Percentiles rank a stretch among this genome's conserved stretches.
phyloP scores from a whole-genome alignment of 371 early-diverging fungal species.

The Mortierella sp. region DNA sequence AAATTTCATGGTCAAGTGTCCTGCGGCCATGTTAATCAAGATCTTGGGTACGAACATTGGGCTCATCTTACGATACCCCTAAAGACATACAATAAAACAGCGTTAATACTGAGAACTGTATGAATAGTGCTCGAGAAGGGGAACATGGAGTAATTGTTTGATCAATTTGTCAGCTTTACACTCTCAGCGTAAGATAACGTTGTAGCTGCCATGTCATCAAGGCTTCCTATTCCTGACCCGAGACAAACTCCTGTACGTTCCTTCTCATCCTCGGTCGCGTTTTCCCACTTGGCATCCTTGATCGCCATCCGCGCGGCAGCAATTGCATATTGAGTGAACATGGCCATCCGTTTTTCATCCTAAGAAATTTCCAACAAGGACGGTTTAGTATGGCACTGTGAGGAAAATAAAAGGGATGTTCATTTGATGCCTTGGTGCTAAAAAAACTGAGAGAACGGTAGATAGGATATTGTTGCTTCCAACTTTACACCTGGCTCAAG shows the following conservation, averaged over 20 bases:
- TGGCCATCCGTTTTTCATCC: slow-evolving; percentile 84
- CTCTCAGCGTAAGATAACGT: slow-evolving; percentile 63
- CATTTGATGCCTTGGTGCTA: too few relatives aligned
- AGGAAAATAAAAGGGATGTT: background rate
- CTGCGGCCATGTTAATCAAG: slow-evolving; percentile 95
- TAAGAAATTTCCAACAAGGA: slow-evolving; percentile 24
- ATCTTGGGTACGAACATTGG: slow-evolving; percentile 94
- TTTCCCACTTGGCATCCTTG: slow-evolving; percentile 81
- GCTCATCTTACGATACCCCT: slow-evolving; percentile 83
- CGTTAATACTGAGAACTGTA: too few relatives aligned
- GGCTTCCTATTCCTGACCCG: slow-evolving; percentile 75
- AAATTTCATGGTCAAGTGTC: slow-evolving; percentile 89
- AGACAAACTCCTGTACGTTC: slow-evolving; percentile 53
- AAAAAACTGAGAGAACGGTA: background rate
- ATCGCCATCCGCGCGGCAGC: slow-evolving; percentile 90
- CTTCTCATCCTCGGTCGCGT: slow-evolving; percentile 64
- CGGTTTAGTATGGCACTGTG: too few relatives aligned
- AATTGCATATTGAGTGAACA: slow-evolving; percentile 91
- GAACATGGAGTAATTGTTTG: background rate
- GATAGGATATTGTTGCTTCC: background rate
- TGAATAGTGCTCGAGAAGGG: background rate
- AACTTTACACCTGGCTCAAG: slow-evolving; percentile 72
- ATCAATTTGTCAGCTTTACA: slow-evolving; percentile 54
- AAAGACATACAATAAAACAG: background rate
- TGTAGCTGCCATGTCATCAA: slow-evolving; percentile 84